Base-by-base conservation (phyloP, 2,329 filamentous ascomycete species). In the Talaromyces rugulosus region DNA sequence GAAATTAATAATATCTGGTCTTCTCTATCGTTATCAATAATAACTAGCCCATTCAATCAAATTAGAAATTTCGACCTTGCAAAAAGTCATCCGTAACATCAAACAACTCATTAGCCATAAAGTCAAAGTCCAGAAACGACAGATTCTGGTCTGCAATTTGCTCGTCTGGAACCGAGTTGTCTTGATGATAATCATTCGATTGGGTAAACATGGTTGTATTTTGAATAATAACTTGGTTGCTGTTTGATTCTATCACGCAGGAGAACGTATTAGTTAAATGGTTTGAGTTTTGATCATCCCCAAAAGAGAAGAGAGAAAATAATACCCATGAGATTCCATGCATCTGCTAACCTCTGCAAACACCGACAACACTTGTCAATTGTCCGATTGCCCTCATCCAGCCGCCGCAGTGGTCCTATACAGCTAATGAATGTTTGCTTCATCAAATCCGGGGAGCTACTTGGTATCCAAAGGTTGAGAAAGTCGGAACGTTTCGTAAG, bases 361-460 rank as follows among this genome's bases (percentile, higher is more conserved):
- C 53, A 56, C 53, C 33, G 53, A 40, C 53, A 56, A 27, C 53
- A 36, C 23, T 56, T 56, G 31, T 56, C 53, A 56, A 56, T 56
- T 16, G 53, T 56, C 31, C 53, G 30, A 42, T 56, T 56, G 33
- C 53, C 53, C 31, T 56, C 53, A 18, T 56, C 53, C 31, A 56
- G 33, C 34, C 53, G 33, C 31, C 31, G 31, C 6, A 56, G 53
- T 12, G 53, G 53, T n/a, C 34, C 53, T 16, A 56, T 56, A 40
- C 53, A 56, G 33, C 31, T 4, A 27, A 36, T 40, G 14, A 56
- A 56, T 42, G 53, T 27, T 56, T 56, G 53, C 53, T 56, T 56
- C 53, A 40, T 23, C 53, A 36, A 56, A 27, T 42, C 53, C 31
- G 28, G n/a, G 14, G 33, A 1, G 42, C 2, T 56, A 27, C 34